Evolutionary conservation across 768 basidiomycete species (phyloP), one percentile per base, ranked within the genome.

Genomic region (Naganishia vaughanmartiniae): DNA sequence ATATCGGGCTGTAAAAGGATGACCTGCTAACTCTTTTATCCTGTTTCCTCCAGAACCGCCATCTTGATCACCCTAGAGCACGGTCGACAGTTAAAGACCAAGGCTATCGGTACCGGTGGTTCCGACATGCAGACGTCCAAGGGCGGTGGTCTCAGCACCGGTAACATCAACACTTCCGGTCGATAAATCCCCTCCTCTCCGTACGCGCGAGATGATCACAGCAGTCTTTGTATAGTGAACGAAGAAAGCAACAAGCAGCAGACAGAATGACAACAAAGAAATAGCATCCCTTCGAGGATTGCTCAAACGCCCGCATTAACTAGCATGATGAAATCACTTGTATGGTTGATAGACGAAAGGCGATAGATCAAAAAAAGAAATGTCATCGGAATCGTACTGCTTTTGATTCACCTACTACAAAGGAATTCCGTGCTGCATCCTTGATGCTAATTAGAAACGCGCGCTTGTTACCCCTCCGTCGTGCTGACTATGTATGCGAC

Each of bases 61-160:
- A 58, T 70, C 21, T 36, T 55, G 46, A 66, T 69, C 33, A 46
- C 68, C 30, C 31, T 72, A 7, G 67, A 58, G 34, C 48, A 54
- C 31, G 71, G 71, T 45, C 55, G 42, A 31, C 60, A 55, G 17
- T 67, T 69, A 54, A 53, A 28, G n/a, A 21, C 51, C 36, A 72
- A 72, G 66, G 39, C 53, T 53, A 45, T 69, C 42, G 71, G 71
- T 54, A 72, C 71, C 48, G 71, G 71, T 33, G 71, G 71, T 21
- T 34, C 24, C 34, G 67, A 58, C 26, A 72, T 69, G 67, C 58
- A 72, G 57, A n/a, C 71, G 19, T 71, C 63, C 39, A 67, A 54
- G 54, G 66, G 66, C 26, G 31, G 54, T 26, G 66, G 66, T 12
- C n/a, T 54, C 4, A 33, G 34, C 34, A 67, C 66, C 36, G 66